These are phyloP conservation scores for Blastosporella zonata DNA, from an alignment of 1,284 basidiomycete genomes.

Conservation along the genomic window DNA sequence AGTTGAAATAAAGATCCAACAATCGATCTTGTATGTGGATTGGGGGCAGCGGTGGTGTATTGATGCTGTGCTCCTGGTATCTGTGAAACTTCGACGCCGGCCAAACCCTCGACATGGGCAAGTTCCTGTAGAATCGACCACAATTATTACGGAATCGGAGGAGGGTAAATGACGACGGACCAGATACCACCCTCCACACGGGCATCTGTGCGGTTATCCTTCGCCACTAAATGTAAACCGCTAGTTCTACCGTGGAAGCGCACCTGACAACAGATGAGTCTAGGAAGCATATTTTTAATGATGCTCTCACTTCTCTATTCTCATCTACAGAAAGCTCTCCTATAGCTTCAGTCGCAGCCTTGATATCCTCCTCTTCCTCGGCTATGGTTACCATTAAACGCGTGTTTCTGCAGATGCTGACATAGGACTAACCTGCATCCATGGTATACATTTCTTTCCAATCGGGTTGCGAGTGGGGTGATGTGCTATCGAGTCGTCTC, in stretches of 20 bases:
- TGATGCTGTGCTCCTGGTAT: conserved; percentile 42
- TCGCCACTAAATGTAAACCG: conserved; percentile 72
- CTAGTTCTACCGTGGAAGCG: conserved; percentile 74
- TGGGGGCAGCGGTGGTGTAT: conserved; percentile 50
- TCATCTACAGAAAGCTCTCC: conserved; percentile 83
- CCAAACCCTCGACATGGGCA: conserved; percentile 77
- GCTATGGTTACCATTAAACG: conserved; percentile 12
- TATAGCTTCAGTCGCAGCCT: conserved; percentile 52
- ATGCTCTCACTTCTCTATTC: conserved; percentile 55
- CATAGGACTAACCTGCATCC: conserved; percentile 36
- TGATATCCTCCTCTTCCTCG: conserved; percentile 41
- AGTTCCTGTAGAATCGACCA: conserved; percentile 48
- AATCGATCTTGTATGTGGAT: conserved; percentile 61
- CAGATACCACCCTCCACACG: conserved; percentile 74
- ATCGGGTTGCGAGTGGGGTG: conserved; percentile 31
- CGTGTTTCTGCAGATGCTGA: neutral
- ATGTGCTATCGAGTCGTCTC: conserved; percentile 35
- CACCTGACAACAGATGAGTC: conserved; percentile 41
- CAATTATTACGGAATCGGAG: conserved; percentile 1
- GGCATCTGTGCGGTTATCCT: conserved; percentile 61
- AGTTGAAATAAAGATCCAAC: conserved; percentile 74
- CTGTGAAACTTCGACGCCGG: conserved; percentile 48
- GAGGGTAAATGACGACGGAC: conserved; percentile 34
- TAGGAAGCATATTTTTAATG: neutral
- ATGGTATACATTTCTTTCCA: conserved; percentile 59